Conservation (phyloP, 495 filamentous ascomycete genomes). For the Daldinia decipiens region DNA sequence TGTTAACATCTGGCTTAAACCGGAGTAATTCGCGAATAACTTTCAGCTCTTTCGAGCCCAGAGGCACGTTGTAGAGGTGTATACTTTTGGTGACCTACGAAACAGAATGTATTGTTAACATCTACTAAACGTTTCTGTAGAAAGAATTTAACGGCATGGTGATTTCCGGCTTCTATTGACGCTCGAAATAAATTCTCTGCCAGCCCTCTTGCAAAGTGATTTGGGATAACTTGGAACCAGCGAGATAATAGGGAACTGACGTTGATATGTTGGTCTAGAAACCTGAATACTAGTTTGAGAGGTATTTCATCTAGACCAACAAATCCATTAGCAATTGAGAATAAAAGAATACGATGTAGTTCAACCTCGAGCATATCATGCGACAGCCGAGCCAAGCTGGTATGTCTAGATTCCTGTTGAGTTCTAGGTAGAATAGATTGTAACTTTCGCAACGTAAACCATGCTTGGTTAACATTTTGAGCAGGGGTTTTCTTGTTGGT, state of each 20-base stretch:
- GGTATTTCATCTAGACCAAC: constrained; percentile 15
- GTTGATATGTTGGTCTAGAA: constrained; percentile 14
- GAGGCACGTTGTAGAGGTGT: constrained; percentile 26
- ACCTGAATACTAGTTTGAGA: not conserved
- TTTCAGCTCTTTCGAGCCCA: constrained; percentile 10
- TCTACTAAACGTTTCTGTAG: constrained; percentile 20
- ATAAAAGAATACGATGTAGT: constrained; percentile 23
- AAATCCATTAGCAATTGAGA: constrained; percentile 31
- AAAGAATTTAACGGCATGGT: constrained; percentile 6
- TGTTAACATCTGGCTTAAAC: constrained; percentile 6
- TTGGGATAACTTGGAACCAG: not conserved
- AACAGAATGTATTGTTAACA: constrained; percentile 17
- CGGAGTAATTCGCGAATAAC: constrained; percentile 25
- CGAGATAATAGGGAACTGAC: constrained; percentile 1
- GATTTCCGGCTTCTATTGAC: constrained; percentile 30
- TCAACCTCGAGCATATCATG: constrained; percentile 4
- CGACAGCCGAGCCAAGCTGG: not conserved
- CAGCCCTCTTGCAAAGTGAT: constrained; percentile 13
- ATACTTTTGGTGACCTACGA: not conserved
- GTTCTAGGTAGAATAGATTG: constrained; percentile 6
- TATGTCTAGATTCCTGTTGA: not conserved
- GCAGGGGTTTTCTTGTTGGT: not conserved
- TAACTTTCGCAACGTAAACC: constrained; percentile 8
- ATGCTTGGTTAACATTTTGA: not conserved
- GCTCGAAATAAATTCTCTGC: constrained; percentile 33